These are phyloP conservation scores for Punica granatum DNA, from an alignment of 345 rosid genomes.

Conservation along the genomic window DNA sequence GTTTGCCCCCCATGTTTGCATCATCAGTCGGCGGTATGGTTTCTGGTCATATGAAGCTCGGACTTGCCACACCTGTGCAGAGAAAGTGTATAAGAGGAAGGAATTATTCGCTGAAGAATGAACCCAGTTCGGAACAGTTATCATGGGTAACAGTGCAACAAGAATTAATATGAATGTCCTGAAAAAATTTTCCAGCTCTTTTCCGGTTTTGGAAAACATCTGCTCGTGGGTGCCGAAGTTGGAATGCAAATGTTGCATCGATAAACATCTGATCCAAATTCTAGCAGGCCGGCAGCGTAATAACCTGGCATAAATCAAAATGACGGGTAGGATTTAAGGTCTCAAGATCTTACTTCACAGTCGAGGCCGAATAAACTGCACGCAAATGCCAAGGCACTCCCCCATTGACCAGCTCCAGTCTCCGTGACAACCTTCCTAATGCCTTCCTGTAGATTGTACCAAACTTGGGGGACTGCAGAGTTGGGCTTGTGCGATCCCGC, in stretches of 20 bases:
- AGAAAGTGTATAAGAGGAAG: background rate
- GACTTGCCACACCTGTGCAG: constrained; percentile 85
- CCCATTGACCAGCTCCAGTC: constrained; percentile 99
- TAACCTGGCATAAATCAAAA: background rate
- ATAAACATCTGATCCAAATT: background rate
- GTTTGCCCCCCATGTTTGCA: constrained; percentile 98
- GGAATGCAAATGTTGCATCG: background rate
- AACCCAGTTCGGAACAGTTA: too few relatives aligned
- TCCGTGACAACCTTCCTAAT: constrained; percentile 76
- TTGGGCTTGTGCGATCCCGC: constrained; percentile 98
- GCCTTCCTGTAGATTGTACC: constrained; percentile 72
- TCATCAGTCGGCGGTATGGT: constrained; percentile 90
- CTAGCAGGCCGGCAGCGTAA: background rate
- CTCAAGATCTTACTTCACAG: constrained; percentile 53
- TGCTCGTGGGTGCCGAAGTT: too few relatives aligned
- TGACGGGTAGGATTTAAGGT: background rate
- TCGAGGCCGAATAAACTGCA: constrained; percentile 71
- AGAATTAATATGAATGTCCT: background rate
- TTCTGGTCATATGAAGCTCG: constrained; percentile 89
- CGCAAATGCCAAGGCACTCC: constrained; percentile 82
- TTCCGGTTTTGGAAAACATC: too few relatives aligned
- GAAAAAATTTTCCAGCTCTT: background rate
- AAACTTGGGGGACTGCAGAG: constrained; percentile 81
- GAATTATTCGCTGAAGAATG: background rate
- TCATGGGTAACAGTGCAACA: too few relatives aligned